Evolutionary conservation across 371 early-diverging fungal species (phyloP).

Genomic region (Mortierella sp.): DNA sequence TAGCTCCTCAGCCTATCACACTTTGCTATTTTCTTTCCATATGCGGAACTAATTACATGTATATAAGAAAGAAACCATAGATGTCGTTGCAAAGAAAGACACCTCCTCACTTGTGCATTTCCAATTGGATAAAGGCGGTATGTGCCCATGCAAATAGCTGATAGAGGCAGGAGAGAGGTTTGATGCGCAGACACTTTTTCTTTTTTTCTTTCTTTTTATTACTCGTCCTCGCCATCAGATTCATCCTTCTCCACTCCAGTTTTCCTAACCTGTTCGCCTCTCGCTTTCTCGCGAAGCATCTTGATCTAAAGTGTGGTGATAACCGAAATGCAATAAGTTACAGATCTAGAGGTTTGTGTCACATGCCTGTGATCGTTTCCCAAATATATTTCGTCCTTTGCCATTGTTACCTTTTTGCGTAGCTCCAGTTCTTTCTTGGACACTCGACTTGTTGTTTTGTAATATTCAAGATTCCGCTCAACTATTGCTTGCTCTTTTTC

Average conservation of each 20-base stretch:
- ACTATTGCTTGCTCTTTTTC: constrained; percentile 40
- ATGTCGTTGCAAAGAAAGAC: no score
- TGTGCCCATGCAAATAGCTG: no score
- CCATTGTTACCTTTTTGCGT: constrained; percentile 41
- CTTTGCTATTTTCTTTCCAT: no score
- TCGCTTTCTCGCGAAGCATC: constrained; percentile 31
- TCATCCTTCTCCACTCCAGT: constrained; percentile 31
- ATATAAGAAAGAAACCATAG: no score
- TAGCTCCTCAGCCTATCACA: no score
- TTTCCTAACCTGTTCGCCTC: constrained; percentile 27
- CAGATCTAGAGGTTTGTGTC: no score
- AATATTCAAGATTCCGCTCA: constrained; percentile 41
- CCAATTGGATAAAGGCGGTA: no score
- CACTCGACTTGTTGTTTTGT: constrained; percentile 32
- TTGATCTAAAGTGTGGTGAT: constrained; percentile 23
- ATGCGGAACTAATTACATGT: no score
- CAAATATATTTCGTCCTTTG: neutral
- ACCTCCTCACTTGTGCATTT: no score
- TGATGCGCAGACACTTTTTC: neutral
- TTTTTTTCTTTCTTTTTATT: constrained; percentile 1
- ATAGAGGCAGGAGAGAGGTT: no score
- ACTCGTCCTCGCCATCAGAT: constrained; percentile 40
- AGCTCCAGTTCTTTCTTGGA: constrained; percentile 54
- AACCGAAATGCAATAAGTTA: no score
- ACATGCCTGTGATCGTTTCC: neutral